Percentiles rank a stretch among this genome's conserved stretches.
phyloP scores from a whole-genome alignment of 352 stramenopile genomes.

The Globisporangium polare region DNA sequence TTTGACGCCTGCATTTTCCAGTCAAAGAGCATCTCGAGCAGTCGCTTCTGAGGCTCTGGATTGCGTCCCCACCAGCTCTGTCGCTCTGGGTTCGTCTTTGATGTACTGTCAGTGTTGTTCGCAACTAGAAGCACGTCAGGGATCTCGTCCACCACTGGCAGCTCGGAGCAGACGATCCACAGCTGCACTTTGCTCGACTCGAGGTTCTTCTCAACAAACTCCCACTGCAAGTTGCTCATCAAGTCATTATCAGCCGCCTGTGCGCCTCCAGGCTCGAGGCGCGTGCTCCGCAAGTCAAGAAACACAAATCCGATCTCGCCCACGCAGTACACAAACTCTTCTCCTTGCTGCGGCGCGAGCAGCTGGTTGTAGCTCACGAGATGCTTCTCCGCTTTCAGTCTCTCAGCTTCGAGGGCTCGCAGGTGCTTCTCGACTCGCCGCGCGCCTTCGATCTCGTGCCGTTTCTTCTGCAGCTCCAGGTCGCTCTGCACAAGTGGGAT shows the following conservation, averaged over 20 bases:
- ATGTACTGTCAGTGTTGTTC: neutral
- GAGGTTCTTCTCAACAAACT: conserved; percentile 46
- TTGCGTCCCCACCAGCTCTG: conserved; percentile 42
- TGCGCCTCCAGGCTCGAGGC: conserved; percentile 52
- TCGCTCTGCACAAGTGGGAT: conserved; percentile 33
- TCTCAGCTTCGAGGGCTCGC: conserved; percentile 45
- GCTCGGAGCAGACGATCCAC: conserved; percentile 49
- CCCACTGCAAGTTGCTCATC: conserved; percentile 56
- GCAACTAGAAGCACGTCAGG: neutral
- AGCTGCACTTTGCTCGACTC: conserved; percentile 26
- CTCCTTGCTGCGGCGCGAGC: conserved; percentile 45
- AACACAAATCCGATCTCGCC: conserved; percentile 49
- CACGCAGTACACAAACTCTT: conserved; percentile 51
- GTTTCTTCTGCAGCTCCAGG: conserved; percentile 58
- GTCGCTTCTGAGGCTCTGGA: conserved; percentile 28
- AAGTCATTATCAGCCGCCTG: conserved; percentile 52
- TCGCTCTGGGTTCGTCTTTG: conserved; percentile 10
- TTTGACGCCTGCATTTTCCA: conserved; percentile 58
- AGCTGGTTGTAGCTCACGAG: conserved; percentile 63
- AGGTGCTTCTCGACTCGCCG: conserved; percentile 59
- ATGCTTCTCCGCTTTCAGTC: conserved; percentile 40
- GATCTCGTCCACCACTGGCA: conserved; percentile 39
- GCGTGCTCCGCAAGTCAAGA: conserved; percentile 55
- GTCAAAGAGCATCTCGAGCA: conserved; percentile 58
- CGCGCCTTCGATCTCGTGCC: conserved; percentile 57